Base-by-base conservation (phyloP, 2,329 filamentous ascomycete genomes). In the Teratosphaeria zuluensis region DNA sequence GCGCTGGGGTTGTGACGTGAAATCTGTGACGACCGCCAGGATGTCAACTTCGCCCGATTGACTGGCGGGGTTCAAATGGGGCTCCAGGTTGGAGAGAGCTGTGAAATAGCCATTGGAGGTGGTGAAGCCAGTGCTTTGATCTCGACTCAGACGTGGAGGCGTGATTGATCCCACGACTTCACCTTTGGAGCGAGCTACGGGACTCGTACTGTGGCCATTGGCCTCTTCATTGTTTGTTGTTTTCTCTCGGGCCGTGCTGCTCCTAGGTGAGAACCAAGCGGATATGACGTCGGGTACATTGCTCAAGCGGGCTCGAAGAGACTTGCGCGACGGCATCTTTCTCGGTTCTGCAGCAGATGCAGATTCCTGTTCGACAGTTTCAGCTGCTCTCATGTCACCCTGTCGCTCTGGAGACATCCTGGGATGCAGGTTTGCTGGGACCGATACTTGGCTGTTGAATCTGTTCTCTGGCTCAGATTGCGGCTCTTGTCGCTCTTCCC, bases 101-200 rank as follows among this genome's bases (percentile, higher is more conserved):
- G 73, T 74, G 68, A 78, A 80, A 68, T 79, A 80, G 4, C 73
- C 69, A n/a, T 74, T 62, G 0, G 70, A 63, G 0, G 77, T 78
- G 1, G 67, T 68, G 42, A 75, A 65, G 52, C 76, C 77, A 16
- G 61, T 54, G 58, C 38, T 24, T 56, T 56, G 38, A 19, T 11
- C 42, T 33, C 46, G n/a, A 33, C 12, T 42, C 33, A 30, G 54
- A 35, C 51, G 55, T 8, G 42, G 42, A 9, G 42, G 42, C 19
- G 42, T 48, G 16, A 19, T 19, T 5, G n/a, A 2, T 21, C n/a
- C 42, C 5, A n/a, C 42, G n/a, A 7, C 2, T 8, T 48, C 16
- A 21, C n/a, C 42, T 8, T 48, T 19, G 8, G n/a, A 9, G 16
- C 8, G 42, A 21, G n/a, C 42, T 19, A 8, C 16, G 9, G 42